Evolutionary conservation across 2,329 filamentous ascomycete species (phyloP), one percentile per base, ranked within the genome.

Genomic region (Rhynchosporium graminicola): DNA sequence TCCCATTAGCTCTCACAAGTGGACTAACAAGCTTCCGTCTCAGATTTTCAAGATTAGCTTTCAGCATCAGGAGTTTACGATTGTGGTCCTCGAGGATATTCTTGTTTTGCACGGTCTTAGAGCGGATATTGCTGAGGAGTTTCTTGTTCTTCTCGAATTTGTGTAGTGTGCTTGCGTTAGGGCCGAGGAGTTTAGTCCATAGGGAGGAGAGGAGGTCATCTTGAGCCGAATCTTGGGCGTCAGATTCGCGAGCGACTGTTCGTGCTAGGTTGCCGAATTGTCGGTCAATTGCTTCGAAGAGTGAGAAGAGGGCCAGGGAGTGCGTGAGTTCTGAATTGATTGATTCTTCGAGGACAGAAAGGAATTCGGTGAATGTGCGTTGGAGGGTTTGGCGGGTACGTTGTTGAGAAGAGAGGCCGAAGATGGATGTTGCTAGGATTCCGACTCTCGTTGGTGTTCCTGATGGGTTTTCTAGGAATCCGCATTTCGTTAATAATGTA

Each of bases 81-180:
- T 96, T 95, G 76, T 97, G 93, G 70, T 92, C 89, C 67, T 95
- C 86, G 8, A 98, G 83, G 42, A 96, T 83, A 66, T 87, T 86
- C 77, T 97, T 97, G 78, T 97, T 96, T 65, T 86, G 85, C 29
- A 97, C 87, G 1, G 93, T 97, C 71, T 89, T 90, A 63, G 89
- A 85, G 66, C 92, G 87, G 61, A 98, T 89, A 67, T 88, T 89
- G 56, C 83, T 84, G 29, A 98, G 84, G 0, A 97, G 81, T 56
- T 87, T 82, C 65, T 89, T 88, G 80, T 98, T 98, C 77, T 90
- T 91, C 75, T 97, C 92, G 76, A 92, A 97, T 76, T 97, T 97
- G 73, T 86, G 85, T n/a, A 97, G 82, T 68, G 88, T 83, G 50
- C 82, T 82, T 7, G 89, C 87, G 71, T 90, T 89, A 45, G 89